A percentile compares a stretch with the other conserved stretches of the same genome.
Evolutionary conservation across 2,329 filamentous ascomycete genomes (phyloP).

Genomic region (Neonectria punicea): DNA sequence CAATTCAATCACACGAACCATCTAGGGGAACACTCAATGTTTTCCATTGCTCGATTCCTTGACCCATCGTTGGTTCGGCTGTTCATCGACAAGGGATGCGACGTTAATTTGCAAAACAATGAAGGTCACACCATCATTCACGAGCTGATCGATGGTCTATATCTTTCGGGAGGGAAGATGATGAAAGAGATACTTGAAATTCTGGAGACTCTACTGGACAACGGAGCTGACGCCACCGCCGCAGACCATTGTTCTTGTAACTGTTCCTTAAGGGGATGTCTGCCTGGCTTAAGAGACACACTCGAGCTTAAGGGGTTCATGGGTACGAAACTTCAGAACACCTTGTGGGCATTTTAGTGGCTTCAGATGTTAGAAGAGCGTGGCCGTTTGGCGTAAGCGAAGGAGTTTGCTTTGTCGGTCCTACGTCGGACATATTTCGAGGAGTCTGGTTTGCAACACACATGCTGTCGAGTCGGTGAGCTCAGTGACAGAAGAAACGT

Average conservation of each 20-base stretch:
- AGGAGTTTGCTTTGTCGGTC: background rate
- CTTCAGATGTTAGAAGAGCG: slow-evolving; percentile 3
- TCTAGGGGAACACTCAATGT: background rate
- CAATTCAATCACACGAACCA: slow-evolving; percentile 1
- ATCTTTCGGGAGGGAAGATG: background rate
- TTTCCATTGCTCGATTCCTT: background rate
- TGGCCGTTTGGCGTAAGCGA: background rate
- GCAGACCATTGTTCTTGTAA: background rate
- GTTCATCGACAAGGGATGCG: background rate
- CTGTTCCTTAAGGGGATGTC: background rate
- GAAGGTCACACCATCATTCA: background rate
- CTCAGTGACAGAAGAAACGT: background rate
- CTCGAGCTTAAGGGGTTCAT: background rate
- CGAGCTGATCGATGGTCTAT: background rate
- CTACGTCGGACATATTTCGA: background rate
- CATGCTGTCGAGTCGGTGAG: background rate
- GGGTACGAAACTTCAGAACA: background rate
- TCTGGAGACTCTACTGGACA: background rate
- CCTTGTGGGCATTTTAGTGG: slow-evolving; percentile 3
- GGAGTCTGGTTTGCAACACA: background rate
- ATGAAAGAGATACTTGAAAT: background rate
- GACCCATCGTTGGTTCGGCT: background rate
- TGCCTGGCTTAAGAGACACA: background rate
- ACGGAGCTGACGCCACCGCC: background rate
- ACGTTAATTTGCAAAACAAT: background rate